Evolutionary conservation across 192 early-diverging fungal species (phyloP).

Genomic region (Coemansia erecta): DNA sequence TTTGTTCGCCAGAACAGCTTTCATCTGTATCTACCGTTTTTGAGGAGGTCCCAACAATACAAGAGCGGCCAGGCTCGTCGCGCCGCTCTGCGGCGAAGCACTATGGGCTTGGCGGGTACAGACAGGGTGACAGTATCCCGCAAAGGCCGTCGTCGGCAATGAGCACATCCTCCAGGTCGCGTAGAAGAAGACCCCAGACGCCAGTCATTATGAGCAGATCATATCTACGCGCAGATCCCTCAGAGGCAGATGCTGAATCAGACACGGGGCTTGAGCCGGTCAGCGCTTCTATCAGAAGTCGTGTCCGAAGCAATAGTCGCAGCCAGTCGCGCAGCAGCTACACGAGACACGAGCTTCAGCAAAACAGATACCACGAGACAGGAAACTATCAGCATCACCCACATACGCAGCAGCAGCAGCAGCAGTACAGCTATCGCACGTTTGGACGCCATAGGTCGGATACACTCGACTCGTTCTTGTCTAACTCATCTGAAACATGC

Average conservation of each 20-base stretch:
- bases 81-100: neutral
- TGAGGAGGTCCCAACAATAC: conserved; percentile 16
- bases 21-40: conserved; percentile 23
- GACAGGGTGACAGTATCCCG: neutral
- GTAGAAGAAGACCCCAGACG: conserved; percentile 8
- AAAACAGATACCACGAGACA: neutral
- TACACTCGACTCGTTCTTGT: conserved; percentile 30
- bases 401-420: conserved; percentile 9
- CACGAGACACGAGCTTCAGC: conserved; percentile 2
- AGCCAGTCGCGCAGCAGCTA: neutral
- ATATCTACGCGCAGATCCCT: conserved; percentile 13
- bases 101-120: neutral
- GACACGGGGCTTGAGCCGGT: conserved; percentile 23
- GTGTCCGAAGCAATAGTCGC: neutral
- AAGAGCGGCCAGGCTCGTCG: neutral
- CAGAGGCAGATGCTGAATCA: conserved; percentile 44
- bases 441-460: conserved; percentile 23
- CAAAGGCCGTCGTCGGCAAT: conserved; percentile 1
- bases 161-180: conserved; percentile 6
- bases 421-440: neutral
- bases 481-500: conserved; percentile 50
- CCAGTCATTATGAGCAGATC: neutral
- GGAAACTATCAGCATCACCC: neutral
- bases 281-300: neutral
- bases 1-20: conserved; percentile 13